phyloP scores from a whole-genome alignment of 2,329 filamentous ascomycete species.

The Thelonectria discophora region DNA sequence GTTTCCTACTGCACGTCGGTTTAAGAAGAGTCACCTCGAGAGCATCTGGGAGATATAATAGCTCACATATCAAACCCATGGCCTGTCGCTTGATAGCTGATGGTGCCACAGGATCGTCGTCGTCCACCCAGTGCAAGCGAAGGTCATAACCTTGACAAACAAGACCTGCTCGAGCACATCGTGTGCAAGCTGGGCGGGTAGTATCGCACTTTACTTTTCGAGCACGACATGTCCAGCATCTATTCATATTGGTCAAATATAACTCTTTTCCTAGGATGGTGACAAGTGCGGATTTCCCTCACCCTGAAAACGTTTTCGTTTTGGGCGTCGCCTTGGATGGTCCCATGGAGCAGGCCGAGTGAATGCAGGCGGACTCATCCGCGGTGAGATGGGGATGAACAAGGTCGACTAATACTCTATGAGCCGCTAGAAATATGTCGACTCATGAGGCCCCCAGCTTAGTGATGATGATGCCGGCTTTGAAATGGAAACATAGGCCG shows the following conservation, averaged over 20 bases:
- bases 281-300: not conserved
- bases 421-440: not conserved
- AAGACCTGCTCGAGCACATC: slow-evolving; percentile 8
- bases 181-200: slow-evolving; percentile 9
- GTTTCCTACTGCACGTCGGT: slow-evolving; percentile 8
- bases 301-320: slow-evolving; percentile 6
- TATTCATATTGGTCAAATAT: not conserved
- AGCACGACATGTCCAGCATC: slow-evolving; percentile 26
- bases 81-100: slow-evolving; percentile 24
- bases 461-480: not conserved
- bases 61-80: slow-evolving; percentile 17
- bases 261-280: not conserved
- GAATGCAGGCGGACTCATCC: not conserved
- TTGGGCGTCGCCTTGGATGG: not conserved
- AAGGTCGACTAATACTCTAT: not conserved
- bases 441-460: not conserved
- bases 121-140: slow-evolving; percentile 19
- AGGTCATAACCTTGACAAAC: slow-evolving; percentile 21
- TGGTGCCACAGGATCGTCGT: slow-evolving; percentile 4
- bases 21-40: not conserved
- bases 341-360: not conserved
- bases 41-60: not conserved
- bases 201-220: slow-evolving; percentile 26
- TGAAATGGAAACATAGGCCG: not conserved
- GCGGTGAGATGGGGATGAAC: not conserved